Evolutionary conservation across 2,329 filamentous ascomycete species (phyloP), one percentile per base, ranked within the genome.

Genomic region (Fonsecaea pugnacius): DNA sequence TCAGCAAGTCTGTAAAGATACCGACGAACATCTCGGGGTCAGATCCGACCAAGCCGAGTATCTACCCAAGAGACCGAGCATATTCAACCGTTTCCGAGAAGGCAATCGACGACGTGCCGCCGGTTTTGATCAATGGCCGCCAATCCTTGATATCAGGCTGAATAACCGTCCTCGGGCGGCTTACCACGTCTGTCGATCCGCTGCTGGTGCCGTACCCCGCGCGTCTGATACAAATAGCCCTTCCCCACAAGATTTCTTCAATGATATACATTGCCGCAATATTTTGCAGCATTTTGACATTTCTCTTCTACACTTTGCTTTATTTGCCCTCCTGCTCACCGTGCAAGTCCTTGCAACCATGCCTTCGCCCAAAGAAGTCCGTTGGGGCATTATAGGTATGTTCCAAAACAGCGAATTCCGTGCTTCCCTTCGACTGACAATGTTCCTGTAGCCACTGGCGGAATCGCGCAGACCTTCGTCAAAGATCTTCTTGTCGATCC

Each of bases 401-500:
- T 56, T 48, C 16, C 2, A 30, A 18, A 7, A 18, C n/a, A 24
- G n/a, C 33, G 3, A 18, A 32, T 6, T 46, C 18, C 40, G 52
- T 3, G 9, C 14, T 21, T 51, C 30, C 14, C 30, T 40, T 18
- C 12, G 18, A 58, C 30, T 50, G 24, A 61, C 18, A 27, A 56
- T 30, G 30, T 14, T 14, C 12, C 48, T 63, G 63, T 67, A 81
- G 79, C 79, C 66, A 80, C 79, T 12, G 79, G 79, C 55, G 70
- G 78, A 62, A 80, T 81, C 62, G 78, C 77, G 16, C 72, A 74
- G 83, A 84, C 74, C 24, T 91, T 95, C 79, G 85, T 88, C 72
- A 88, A 89, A 77, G 92, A 96, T 74, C 85, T 96, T 57, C 87
- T 93, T 69, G 84, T 86, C 65, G 87, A 94, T 76, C 89, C 92